Percentiles rank a stretch among this genome's conserved stretches.
Conservation (phyloP, 2,329 filamentous ascomycete genomes). For the Sclerotinia spermophila region DNA sequence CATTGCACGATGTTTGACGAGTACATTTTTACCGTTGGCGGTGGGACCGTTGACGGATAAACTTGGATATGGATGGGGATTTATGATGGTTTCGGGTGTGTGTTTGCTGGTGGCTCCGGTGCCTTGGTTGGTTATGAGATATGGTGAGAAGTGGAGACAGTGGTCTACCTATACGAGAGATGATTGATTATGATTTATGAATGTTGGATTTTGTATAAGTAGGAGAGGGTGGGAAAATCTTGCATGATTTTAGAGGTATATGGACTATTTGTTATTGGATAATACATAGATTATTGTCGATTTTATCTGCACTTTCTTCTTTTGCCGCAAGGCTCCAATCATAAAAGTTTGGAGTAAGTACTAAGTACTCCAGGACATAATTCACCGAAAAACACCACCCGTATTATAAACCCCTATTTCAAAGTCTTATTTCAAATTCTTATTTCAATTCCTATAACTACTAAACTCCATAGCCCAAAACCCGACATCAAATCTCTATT, state of each 20-base stretch:
- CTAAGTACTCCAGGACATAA: neutral
- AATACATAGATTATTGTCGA: neutral
- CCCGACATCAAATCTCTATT: no score
- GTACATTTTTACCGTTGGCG: conserved; percentile 54
- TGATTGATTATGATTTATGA: neutral
- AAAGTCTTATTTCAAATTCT: no score
- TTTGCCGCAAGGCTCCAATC: neutral
- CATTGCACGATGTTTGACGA: conserved; percentile 34
- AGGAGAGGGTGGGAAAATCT: neutral
- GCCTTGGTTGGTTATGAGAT: conserved; percentile 48
- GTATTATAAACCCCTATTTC: no score
- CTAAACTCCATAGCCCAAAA: no score
- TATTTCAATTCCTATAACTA: no score
- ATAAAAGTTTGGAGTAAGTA: neutral
- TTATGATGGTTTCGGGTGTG: conserved; percentile 36
- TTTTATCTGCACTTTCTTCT: neutral
- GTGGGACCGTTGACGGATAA: conserved; percentile 46
- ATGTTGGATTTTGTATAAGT: neutral
- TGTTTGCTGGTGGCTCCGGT: conserved; percentile 48
- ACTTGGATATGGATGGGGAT: conserved; percentile 43
- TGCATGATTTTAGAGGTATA: neutral
- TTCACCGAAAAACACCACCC: no score
- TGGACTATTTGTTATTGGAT: neutral
- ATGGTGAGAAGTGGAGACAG: conserved; percentile 39
- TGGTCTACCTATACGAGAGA: conserved; percentile 5